These are phyloP conservation scores for Malassezia pachydermatis DNA, from an alignment of 1,284 basidiomycete species.

Conservation along the genomic window DNA sequence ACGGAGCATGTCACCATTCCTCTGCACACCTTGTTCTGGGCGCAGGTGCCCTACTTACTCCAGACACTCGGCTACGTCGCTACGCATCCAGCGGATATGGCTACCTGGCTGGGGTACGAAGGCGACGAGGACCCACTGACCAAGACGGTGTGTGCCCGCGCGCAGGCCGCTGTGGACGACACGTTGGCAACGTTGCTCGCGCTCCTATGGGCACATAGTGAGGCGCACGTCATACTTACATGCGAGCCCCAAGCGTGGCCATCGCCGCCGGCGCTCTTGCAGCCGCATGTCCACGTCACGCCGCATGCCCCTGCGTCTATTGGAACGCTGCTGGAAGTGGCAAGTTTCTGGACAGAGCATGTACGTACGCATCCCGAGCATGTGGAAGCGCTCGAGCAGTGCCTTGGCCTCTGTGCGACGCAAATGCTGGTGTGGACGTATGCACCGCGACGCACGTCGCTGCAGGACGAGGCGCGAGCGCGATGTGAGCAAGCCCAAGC, in stretches of 20 bases:
- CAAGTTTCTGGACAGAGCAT: not conserved
- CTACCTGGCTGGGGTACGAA: constrained; percentile 62
- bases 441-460: not conserved
- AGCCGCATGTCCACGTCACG: constrained; percentile 28
- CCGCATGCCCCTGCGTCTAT: constrained; percentile 31
- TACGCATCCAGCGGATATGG: constrained; percentile 76
- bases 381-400: constrained; percentile 4
- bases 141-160: constrained; percentile 49
- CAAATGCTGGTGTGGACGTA: constrained; percentile 12
- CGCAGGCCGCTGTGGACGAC: constrained; percentile 50
- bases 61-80: constrained; percentile 80
- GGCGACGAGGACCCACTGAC: constrained; percentile 62
- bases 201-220: constrained; percentile 62
- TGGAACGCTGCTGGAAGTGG: constrained; percentile 36
- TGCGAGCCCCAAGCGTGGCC: constrained; percentile 63
- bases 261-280: constrained; percentile 50
- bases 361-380: not conserved
- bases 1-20: not conserved
- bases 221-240: constrained; percentile 60
- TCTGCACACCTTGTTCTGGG: constrained; percentile 54
- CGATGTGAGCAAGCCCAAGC: constrained; percentile 8
- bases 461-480: too few species aligned
- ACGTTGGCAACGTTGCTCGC: constrained; percentile 50
- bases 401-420: constrained; percentile 12
- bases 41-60: constrained; percentile 62